Evolutionary conservation across 2,329 filamentous ascomycete genomes (phyloP).

Genomic region (Orbilia blumenaviensis): DNA sequence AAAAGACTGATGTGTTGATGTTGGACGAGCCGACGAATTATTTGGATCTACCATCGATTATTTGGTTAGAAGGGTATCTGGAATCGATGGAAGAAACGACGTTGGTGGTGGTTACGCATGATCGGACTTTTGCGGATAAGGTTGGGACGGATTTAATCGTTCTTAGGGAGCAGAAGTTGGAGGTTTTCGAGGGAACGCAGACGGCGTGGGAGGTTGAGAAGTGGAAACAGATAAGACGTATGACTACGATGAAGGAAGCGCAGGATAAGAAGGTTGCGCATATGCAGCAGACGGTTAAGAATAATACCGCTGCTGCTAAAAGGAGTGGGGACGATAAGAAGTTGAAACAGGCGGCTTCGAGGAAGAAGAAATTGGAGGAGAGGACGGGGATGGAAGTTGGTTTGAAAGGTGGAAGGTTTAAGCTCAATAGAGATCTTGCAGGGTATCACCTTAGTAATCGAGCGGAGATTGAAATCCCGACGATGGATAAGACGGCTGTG

Average conservation of each 20-base stretch:
- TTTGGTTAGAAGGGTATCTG: slow-evolving; percentile 83
- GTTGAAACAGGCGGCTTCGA: slow-evolving; percentile 81
- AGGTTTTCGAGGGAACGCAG: slow-evolving; percentile 79
- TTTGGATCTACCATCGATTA: slow-evolving; percentile 80
- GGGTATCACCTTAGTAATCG: slow-evolving; percentile 71
- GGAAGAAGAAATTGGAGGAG: slow-evolving; percentile 85
- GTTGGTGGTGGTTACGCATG: slow-evolving; percentile 82
- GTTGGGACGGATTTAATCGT: slow-evolving; percentile 80
- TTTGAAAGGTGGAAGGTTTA: slow-evolving; percentile 77
- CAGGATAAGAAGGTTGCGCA: slow-evolving; percentile 82
- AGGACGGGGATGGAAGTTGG: slow-evolving; percentile 79
- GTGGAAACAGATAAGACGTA: slow-evolving; percentile 73
- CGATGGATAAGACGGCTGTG: slow-evolving; percentile 68
- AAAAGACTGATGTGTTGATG: slow-evolving; percentile 79
- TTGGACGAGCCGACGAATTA: slow-evolving; percentile 91
- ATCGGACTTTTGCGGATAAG: slow-evolving; percentile 79
- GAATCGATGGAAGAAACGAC: slow-evolving; percentile 69
- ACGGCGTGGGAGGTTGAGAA: slow-evolving; percentile 75
- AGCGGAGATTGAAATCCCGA: slow-evolving; percentile 76
- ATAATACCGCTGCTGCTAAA: slow-evolving; percentile 78
- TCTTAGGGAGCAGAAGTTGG: slow-evolving; percentile 75
- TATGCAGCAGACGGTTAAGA: slow-evolving; percentile 78
- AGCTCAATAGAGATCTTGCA: slow-evolving; percentile 76
- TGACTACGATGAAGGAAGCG: slow-evolving; percentile 80
- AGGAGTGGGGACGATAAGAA: slow-evolving; percentile 84